Evolutionary conservation across 768 basidiomycete species (phyloP).

Genomic region (Suillus brevipes): DNA sequence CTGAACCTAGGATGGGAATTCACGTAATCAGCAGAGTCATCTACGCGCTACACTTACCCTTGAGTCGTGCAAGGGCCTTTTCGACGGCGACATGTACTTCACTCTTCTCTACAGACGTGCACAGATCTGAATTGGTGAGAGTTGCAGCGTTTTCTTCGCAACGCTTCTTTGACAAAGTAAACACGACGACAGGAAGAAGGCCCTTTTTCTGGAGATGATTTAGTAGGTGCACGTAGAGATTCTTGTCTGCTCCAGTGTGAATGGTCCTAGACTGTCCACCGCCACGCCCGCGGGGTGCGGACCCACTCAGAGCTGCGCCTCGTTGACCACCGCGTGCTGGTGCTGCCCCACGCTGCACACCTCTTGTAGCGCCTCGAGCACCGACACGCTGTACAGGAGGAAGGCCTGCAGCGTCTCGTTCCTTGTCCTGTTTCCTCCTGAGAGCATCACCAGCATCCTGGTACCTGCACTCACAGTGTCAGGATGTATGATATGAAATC

Average conservation of each 20-base stretch:
- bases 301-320: constrained; percentile 44
- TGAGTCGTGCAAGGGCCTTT: constrained; percentile 85
- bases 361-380: constrained; percentile 67
- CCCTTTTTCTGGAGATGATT: constrained; percentile 81
- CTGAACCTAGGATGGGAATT: constrained; percentile 59
- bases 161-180: constrained; percentile 94
- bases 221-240: constrained; percentile 91
- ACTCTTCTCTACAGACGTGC: constrained; percentile 89
- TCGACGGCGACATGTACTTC: constrained; percentile 95
- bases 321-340: constrained; percentile 57
- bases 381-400: constrained; percentile 84
- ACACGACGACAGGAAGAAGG: constrained; percentile 92
- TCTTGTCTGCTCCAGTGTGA: constrained; percentile 78
- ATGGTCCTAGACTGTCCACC: constrained; percentile 55
- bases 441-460: constrained; percentile 88
- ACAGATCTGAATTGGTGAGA: constrained; percentile 84
- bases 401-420: constrained; percentile 92
- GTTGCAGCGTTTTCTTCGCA: constrained; percentile 97
- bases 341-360: constrained; percentile 45
- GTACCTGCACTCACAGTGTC: constrained; percentile 53
- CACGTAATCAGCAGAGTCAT: constrained; percentile 7
- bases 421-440: constrained; percentile 95
- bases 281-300: constrained; percentile 37
- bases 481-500: constrained; percentile 6
- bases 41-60: constrained; percentile 54